Evolutionary conservation across 192 early-diverging fungal genomes (phyloP).

Genomic region (Coemansia guatemalensis): DNA sequence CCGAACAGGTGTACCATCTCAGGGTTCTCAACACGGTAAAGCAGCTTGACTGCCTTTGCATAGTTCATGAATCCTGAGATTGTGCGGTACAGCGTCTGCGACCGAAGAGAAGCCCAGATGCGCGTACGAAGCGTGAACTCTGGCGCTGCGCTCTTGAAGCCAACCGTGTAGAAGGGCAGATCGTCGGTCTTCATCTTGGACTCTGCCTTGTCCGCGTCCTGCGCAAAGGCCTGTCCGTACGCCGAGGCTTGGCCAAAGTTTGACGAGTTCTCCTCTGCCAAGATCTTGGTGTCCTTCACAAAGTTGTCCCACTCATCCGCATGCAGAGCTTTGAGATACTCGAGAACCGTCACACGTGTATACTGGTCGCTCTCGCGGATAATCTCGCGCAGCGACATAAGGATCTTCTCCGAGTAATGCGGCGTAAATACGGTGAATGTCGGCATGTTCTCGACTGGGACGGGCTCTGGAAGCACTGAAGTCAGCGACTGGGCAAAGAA

Average conservation of each 20-base stretch:
- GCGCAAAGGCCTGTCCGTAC: constrained; percentile 51
- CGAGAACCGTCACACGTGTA: constrained; percentile 76
- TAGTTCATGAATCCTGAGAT: constrained; percentile 89
- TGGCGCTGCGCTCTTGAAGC: constrained; percentile 77
- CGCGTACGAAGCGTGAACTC: constrained; percentile 83
- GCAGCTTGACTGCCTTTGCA: constrained; percentile 75
- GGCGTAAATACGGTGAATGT: constrained; percentile 82
- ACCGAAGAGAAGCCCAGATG: constrained; percentile 84
- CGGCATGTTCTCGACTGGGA: constrained; percentile 81
- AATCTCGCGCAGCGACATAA: constrained; percentile 79
- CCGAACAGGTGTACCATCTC: constrained; percentile 66
- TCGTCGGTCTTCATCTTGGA: constrained; percentile 74
- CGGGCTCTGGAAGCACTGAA: constrained; percentile 73
- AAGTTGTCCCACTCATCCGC: constrained; percentile 88
- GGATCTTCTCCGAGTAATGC: constrained; percentile 84
- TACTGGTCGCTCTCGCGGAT: constrained; percentile 80
- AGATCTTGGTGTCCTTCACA: constrained; percentile 79
- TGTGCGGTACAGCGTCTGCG: constrained; percentile 85
- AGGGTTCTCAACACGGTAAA: constrained; percentile 81
- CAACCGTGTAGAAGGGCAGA: constrained; percentile 76
- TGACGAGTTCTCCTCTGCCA: constrained; percentile 67
- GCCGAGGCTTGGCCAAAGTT: constrained; percentile 56
- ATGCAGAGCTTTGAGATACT: constrained; percentile 79
- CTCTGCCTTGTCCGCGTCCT: constrained; percentile 59
- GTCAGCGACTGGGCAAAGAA: constrained; percentile 88